These are phyloP conservation scores for Rubroboletus pulcherrimus DNA, from an alignment of 768 basidiomycete genomes.

Conservation along the genomic window DNA sequence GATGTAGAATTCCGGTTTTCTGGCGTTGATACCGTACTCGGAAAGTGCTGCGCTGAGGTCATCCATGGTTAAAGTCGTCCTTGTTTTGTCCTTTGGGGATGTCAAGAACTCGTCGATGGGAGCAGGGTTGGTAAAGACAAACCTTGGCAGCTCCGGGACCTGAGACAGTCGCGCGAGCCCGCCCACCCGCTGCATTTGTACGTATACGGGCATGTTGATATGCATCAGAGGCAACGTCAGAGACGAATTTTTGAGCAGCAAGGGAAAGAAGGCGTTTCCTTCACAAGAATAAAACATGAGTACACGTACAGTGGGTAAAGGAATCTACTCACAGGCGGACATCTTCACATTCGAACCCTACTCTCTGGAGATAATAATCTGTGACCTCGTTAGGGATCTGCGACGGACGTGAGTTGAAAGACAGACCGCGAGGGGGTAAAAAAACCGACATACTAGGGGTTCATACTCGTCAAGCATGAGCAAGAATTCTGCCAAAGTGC, in stretches of 20 bases:
- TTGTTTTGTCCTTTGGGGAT: conserved; percentile 70
- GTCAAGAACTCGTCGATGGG: conserved; percentile 5
- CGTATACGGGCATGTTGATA: conserved; percentile 97
- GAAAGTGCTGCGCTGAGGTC: conserved; percentile 87
- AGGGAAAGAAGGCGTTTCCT: conserved; percentile 94
- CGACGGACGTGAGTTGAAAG: not conserved
- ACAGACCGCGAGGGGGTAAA: not conserved
- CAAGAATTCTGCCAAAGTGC: conserved; percentile 89
- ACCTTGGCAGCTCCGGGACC: conserved; percentile 68
- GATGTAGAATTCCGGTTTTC: conserved; percentile 93
- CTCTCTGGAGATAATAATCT: conserved; percentile 92
- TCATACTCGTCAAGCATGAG: conserved; percentile 97
- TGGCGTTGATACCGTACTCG: conserved; percentile 95
- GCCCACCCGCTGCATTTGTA: conserved; percentile 77
- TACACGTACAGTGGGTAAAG: not conserved
- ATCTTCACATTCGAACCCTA: conserved; percentile 95
- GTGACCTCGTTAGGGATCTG: conserved; percentile 98
- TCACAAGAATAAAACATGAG: conserved; percentile 6
- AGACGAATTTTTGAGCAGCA: conserved; percentile 96
- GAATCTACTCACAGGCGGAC: conserved; percentile 68
- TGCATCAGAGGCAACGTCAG: conserved; percentile 94
- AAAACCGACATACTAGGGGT: conserved; percentile 64
- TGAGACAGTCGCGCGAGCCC: conserved; percentile 51
- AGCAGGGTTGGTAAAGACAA: conserved; percentile 16
- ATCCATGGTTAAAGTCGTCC: conserved; percentile 96